Base-by-base conservation (phyloP, 2,329 filamentous ascomycete species). In the Leptographium lundbergii region DNA sequence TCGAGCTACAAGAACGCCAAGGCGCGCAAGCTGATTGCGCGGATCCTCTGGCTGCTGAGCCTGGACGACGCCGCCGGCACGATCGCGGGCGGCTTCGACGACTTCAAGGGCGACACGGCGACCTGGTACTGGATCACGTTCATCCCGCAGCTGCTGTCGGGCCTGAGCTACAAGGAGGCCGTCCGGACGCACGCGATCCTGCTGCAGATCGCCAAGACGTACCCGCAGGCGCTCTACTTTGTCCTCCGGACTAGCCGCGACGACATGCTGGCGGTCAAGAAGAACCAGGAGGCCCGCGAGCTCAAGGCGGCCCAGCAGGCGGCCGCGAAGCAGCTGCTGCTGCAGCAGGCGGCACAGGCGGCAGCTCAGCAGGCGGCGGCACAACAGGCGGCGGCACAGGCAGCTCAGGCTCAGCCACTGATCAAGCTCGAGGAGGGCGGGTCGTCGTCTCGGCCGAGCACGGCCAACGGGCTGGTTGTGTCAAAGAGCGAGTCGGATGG, bases 91-190 rank as follows among this genome's bases (percentile, higher is more conserved):
- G 90, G 92, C 14, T 99, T 96, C 65, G 90, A 96, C 64, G 89
- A 92, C 65, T 99, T 94, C 75, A 96, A 97, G 76, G 94, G 94
- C 57, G 95, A 99, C 66, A 95, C 91, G 2, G 91, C 91, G 0
- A 90, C 95, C 14, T 99, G 94, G 94, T 99, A 97, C 74, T 99
- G 94, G 94, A 96, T 97, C 65, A 97, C 92, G 0, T 99, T 95
- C 70, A 97, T 99, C 63, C 94, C 94, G 22, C 94, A 99, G 72
- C 80, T 99, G 50, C 82, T 99, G 36, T 92, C 90, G 51, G 94
- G 92, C 57, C 79, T 99, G 56, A 89, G 89, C 2, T 87, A 96
- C 68, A 91, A 92, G 66, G 95, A 99, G 72, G 92, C 91, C 14
- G 84, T 85, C 5, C 87, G 95, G 54, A 89, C 92, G 52, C 88